Conservation (phyloP, 768 basidiomycete genomes). For the Tylopilus vinaceipallidus region DNA sequence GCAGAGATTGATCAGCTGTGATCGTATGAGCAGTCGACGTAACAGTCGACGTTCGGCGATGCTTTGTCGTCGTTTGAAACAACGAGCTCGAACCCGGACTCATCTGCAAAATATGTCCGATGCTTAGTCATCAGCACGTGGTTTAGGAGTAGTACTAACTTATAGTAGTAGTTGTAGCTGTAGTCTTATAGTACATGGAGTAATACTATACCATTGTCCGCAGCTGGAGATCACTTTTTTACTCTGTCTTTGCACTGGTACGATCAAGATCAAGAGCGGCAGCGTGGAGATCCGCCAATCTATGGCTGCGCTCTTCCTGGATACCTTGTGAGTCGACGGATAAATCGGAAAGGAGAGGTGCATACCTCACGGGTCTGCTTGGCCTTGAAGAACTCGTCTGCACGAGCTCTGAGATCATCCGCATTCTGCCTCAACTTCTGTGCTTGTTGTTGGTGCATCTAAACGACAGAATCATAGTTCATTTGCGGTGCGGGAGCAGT, state of each 20-base stretch:
- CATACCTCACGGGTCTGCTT: slow-evolving; percentile 27
- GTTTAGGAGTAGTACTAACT: no score
- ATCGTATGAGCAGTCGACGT: slow-evolving; percentile 11
- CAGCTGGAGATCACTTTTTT: not conserved
- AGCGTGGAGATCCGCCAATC: slow-evolving; percentile 10
- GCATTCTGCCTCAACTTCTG: slow-evolving; percentile 17
- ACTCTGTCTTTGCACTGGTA: not conserved
- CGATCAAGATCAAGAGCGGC: not conserved
- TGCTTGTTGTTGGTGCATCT: slow-evolving; percentile 29
- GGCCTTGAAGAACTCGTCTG: slow-evolving; percentile 19
- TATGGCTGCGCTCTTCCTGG: slow-evolving; percentile 23
- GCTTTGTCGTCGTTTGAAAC: slow-evolving; percentile 24
- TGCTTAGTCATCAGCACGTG: slow-evolving; percentile 24
- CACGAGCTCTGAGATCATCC: slow-evolving; percentile 16
- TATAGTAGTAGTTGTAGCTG: no score
- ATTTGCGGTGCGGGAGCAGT: not conserved
- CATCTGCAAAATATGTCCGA: slow-evolving; percentile 17
- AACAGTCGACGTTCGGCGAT: slow-evolving; percentile 8
- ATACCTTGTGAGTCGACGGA: not conserved
- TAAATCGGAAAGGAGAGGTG: not conserved
- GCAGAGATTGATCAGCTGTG: slow-evolving; percentile 4
- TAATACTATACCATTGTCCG: no score
- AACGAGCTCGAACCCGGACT: slow-evolving; percentile 16
- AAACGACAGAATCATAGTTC: not conserved
- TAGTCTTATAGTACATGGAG: no score